Evolutionary conservation across 345 rosid species (phyloP).

Genomic region (Brassica incana): DNA sequence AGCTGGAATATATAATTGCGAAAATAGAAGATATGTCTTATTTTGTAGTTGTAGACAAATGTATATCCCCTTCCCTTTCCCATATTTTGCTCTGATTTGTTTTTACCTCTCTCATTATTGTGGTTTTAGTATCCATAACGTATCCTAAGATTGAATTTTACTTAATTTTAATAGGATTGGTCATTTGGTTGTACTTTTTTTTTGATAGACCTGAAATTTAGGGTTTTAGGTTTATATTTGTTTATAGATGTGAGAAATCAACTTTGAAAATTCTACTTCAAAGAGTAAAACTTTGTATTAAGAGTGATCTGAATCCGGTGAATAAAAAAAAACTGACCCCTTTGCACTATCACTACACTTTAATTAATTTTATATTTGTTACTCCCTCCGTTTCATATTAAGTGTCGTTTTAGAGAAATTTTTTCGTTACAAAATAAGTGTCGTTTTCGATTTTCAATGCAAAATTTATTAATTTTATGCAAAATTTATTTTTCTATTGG

Average conservation of each 20-base stretch:
- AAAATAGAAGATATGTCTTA: conserved; percentile 18
- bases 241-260: not conserved
- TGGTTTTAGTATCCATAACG: not conserved
- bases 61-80: not conserved
- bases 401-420: too few species aligned
- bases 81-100: not conserved
- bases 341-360: not conserved
- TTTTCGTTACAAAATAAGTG: too few species aligned
- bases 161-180: not conserved
- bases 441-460: too few species aligned
- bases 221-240: not conserved
- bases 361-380: not conserved
- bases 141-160: not conserved
- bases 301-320: not conserved
- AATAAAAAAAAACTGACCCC: not conserved
- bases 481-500: too few species aligned
- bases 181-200: not conserved
- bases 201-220: not conserved
- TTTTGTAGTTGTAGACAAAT: conserved; percentile 4
- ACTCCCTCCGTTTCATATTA: too few species aligned
- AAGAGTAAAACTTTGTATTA: not conserved
- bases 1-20: conserved; percentile 17
- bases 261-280: not conserved
- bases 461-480: too few species aligned
- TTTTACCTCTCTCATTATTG: not conserved